These are phyloP conservation scores for Fusarium sp. DNA, from an alignment of 2,329 filamentous ascomycete genomes.

Conservation along the genomic window DNA sequence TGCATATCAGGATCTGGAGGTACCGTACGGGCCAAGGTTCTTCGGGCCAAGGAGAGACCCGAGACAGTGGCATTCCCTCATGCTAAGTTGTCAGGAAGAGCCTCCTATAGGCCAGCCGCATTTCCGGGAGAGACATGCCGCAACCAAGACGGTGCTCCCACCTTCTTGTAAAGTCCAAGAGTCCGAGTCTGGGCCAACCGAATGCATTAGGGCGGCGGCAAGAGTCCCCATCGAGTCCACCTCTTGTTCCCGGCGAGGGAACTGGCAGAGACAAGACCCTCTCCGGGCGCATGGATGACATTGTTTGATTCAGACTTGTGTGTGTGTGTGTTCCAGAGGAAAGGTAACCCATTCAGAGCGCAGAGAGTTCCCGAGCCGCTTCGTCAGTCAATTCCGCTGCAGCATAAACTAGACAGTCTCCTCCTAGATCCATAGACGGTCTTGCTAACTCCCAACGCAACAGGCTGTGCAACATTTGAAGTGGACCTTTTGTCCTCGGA, in stretches of 20 bases:
- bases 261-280: neutral
- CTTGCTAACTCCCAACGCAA: neutral
- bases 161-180: constrained; percentile 1
- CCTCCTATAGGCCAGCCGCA: neutral
- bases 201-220: neutral
- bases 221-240: constrained; percentile 6
- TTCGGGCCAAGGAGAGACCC: constrained; percentile 4
- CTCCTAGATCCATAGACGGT: neutral
- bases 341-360: constrained; percentile 24
- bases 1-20: neutral
- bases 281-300: neutral
- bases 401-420: constrained; percentile 19
- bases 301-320: constrained; percentile 1
- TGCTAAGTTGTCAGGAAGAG: neutral
- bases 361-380: neutral
- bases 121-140: constrained; percentile 3
- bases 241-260: neutral
- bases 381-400: constrained; percentile 19
- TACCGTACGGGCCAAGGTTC: neutral
- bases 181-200: neutral
- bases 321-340: constrained; percentile 13
- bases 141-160: neutral
- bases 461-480: neutral
- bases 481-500: neutral
- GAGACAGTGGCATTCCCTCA: neutral